Evolutionary conservation across 73 alveolate species (phyloP).

Genomic region (Paramecium pentaurelia): DNA sequence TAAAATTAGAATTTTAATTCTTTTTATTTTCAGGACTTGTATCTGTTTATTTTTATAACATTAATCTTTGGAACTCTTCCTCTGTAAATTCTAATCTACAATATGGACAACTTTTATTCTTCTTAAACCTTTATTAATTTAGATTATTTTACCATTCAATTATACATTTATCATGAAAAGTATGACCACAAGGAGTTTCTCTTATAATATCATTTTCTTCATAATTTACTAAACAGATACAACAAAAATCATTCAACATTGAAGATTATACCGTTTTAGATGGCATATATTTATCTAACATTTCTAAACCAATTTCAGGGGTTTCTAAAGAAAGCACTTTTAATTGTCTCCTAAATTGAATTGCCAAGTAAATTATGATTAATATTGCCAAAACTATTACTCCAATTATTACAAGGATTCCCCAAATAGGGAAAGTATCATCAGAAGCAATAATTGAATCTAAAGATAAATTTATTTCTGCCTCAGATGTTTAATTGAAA

Average conservation of each 20-base stretch:
- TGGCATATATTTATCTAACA: not conserved
- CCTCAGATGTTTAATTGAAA: not conserved
- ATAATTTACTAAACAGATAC: not conserved
- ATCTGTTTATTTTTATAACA: not conserved
- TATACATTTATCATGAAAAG: not conserved
- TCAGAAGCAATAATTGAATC: not conserved
- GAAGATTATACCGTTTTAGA: not conserved
- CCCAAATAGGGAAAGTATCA: not conserved
- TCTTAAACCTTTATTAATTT: not conserved
- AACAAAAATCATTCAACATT: not conserved
- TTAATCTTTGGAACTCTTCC: not conserved
- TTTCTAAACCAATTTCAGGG: not conserved
- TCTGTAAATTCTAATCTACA: not conserved
- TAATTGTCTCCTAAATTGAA: not conserved
- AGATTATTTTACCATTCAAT: not conserved
- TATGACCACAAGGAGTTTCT: not conserved
- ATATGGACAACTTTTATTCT: not conserved
- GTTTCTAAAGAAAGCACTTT: not conserved
- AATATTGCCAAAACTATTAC: not conserved
- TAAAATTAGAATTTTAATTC: not conserved
- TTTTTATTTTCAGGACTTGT: not conserved
- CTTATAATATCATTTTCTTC: not conserved
- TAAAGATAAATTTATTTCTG: not conserved
- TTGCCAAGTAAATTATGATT: not conserved
- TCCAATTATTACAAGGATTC: not conserved